Conservation (phyloP, 108 stramenopile genomes). For the Nitzschia putrida region DNA sequence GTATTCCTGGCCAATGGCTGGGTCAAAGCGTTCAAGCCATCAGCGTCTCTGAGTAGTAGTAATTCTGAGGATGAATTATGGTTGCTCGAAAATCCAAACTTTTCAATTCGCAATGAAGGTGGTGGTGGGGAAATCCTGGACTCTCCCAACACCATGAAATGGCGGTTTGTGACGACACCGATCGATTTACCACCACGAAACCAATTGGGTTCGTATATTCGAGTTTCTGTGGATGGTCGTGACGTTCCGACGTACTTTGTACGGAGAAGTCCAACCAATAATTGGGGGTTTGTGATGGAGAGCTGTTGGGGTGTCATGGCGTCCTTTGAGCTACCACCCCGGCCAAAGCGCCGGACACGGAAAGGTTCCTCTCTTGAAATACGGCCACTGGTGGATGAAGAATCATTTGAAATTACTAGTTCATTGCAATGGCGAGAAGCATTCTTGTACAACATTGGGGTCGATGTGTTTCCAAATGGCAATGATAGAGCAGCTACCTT, state of each 20-base stretch:
- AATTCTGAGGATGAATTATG: neutral
- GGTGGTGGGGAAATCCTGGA: conserved; percentile 1
- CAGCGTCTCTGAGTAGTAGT: neutral
- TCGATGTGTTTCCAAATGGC: conserved; percentile 59
- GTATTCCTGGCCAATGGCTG: conserved; percentile 73
- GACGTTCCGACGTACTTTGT: conserved; percentile 81
- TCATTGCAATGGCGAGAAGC: conserved; percentile 73
- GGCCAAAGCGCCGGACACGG: neutral
- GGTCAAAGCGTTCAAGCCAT: conserved; percentile 33
- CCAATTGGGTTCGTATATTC: conserved; percentile 67
- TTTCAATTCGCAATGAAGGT: neutral
- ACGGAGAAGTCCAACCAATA: conserved; percentile 63
- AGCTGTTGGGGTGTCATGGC: conserved; percentile 80
- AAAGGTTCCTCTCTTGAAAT: too few species aligned
- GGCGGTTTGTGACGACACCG: conserved; percentile 65
- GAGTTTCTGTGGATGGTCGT: conserved; percentile 67
- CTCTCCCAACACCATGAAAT: conserved; percentile 52
- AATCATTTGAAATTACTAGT: conserved; percentile 50
- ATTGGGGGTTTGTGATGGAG: conserved; percentile 86
- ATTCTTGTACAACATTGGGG: conserved; percentile 72
- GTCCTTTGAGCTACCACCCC: conserved; percentile 54
- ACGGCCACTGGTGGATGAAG: conserved; percentile 42
- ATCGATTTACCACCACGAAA: conserved; percentile 64
- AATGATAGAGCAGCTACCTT: conserved; percentile 40
- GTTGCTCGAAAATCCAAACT: conserved; percentile 2